A percentile compares a stretch with the other conserved stretches of the same genome.
phyloP scores from a whole-genome alignment of 805 yeast species.

The Wickerhamomyces kurtzmanii region DNA sequence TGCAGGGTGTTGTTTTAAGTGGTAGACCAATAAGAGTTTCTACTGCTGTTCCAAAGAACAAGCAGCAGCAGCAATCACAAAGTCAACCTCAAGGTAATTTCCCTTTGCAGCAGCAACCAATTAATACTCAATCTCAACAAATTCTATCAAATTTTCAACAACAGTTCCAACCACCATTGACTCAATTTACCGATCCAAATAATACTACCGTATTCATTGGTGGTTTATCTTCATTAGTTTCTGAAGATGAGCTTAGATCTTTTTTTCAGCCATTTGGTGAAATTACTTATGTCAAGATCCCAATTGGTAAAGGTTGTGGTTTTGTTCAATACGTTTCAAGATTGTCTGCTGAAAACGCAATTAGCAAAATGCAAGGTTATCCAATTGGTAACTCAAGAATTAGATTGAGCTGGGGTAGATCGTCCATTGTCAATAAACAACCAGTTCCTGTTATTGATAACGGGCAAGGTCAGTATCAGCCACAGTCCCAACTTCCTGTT shows the following conservation, averaged over 20 bases:
- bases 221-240: constrained; percentile 48
- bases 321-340: constrained; percentile 76
- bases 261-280: constrained; percentile 63
- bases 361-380: constrained; percentile 81
- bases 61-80: constrained; percentile 13
- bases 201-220: constrained; percentile 70
- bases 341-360: constrained; percentile 78
- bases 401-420: constrained; percentile 83
- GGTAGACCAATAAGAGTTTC: constrained; percentile 74
- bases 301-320: constrained; percentile 71
- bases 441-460: not conserved
- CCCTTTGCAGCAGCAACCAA: constrained; percentile 12
- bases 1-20: constrained; percentile 70
- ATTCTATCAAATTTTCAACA: constrained; percentile 13
- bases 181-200: constrained; percentile 67
- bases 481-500: not conserved
- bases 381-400: constrained; percentile 79
- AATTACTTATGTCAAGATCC: constrained; percentile 70
- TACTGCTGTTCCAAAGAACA: constrained; percentile 48
- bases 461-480: constrained; percentile 9
- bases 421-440: constrained; percentile 15
- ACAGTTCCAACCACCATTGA: constrained; percentile 44
- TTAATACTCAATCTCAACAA: constrained; percentile 10
- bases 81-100: constrained; percentile 6
- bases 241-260: constrained; percentile 51